These are phyloP conservation scores for Heritiera fomes DNA, from an alignment of 345 rosid species.

Conservation along the genomic window DNA sequence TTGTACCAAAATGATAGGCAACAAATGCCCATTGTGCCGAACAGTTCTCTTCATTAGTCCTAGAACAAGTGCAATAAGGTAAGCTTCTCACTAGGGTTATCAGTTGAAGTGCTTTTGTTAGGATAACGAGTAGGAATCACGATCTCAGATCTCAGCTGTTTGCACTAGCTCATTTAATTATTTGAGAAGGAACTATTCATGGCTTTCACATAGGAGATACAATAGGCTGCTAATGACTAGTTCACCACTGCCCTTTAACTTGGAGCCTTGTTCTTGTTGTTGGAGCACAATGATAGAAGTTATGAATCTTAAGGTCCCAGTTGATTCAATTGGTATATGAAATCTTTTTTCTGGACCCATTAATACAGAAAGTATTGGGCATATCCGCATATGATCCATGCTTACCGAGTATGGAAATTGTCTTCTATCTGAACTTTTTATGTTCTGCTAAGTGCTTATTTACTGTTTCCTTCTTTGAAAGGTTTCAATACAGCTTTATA, in stretches of 20 bases:
- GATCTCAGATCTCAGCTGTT: not conserved
- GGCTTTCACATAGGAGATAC: constrained; percentile 10
- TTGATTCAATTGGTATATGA: not conserved
- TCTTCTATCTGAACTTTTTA: not conserved
- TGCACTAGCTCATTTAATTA: constrained; percentile 14
- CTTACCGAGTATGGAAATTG: not conserved
- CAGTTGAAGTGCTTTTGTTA: constrained; percentile 4
- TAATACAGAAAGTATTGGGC: not conserved
- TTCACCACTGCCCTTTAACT: not conserved
- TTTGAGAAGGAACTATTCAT: constrained; percentile 12
- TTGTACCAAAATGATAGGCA: constrained; percentile 51
- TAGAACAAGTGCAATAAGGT: constrained; percentile 90
- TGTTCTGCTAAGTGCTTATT: constrained; percentile 10
- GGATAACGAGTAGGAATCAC: constrained; percentile 2
- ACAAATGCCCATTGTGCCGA: constrained; percentile 95
- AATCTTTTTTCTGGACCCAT: not conserved
- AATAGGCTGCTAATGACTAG: constrained; percentile 3
- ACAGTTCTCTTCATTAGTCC: constrained; percentile 85
- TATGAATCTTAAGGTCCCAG: not conserved
- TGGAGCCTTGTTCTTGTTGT: not conserved
- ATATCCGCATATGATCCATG: not conserved
- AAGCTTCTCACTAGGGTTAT: constrained; percentile 19
- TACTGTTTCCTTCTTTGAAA: not conserved
- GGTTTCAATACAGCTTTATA: constrained; percentile 1
- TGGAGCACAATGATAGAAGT: not conserved